phyloP scores from a whole-genome alignment of 768 basidiomycete genomes.

The Lactifluus volemus region DNA sequence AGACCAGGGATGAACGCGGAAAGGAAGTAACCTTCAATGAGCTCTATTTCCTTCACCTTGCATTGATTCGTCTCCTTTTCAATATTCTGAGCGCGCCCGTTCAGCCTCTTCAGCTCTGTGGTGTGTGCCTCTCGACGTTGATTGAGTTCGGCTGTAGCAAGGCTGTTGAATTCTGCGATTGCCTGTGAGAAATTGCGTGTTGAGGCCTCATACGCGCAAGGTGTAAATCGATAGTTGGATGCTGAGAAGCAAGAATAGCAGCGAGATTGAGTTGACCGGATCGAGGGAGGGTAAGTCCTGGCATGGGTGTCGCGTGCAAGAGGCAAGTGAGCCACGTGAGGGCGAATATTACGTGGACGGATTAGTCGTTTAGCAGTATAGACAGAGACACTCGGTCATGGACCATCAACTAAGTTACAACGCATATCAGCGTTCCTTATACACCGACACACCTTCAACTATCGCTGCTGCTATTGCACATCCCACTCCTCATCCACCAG shows the following conservation, averaged over 20 bases:
- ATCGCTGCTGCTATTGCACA: slow-evolving; percentile 37
- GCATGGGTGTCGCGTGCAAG: not conserved
- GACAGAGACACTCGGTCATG: slow-evolving; percentile 22
- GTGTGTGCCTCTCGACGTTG: slow-evolving; percentile 55
- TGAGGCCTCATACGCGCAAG: slow-evolving; percentile 54
- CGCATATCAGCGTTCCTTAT: slow-evolving; percentile 50
- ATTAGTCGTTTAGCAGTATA: too few species aligned
- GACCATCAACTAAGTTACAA: slow-evolving; percentile 55
- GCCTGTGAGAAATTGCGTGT: slow-evolving; percentile 67
- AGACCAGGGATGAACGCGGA: not conserved
- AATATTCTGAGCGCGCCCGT: slow-evolving; percentile 52
- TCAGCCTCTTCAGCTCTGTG: slow-evolving; percentile 50
- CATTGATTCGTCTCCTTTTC: slow-evolving; percentile 68
- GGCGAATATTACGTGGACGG: not conserved
- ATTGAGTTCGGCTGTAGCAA: slow-evolving; percentile 60
- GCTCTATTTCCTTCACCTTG: slow-evolving; percentile 70
- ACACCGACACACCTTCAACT: slow-evolving; percentile 52
- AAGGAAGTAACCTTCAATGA: slow-evolving; percentile 49
- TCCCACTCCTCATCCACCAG: slow-evolving; percentile 43
- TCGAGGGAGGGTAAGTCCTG: not conserved
- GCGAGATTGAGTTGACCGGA: slow-evolving; percentile 45
- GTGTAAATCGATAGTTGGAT: slow-evolving; percentile 56
- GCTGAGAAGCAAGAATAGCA: slow-evolving; percentile 40
- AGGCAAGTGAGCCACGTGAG: not conserved
- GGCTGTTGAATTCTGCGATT: slow-evolving; percentile 62